phyloP scores from a whole-genome alignment of 345 rosid genomes.

The Gossypium bickii region DNA sequence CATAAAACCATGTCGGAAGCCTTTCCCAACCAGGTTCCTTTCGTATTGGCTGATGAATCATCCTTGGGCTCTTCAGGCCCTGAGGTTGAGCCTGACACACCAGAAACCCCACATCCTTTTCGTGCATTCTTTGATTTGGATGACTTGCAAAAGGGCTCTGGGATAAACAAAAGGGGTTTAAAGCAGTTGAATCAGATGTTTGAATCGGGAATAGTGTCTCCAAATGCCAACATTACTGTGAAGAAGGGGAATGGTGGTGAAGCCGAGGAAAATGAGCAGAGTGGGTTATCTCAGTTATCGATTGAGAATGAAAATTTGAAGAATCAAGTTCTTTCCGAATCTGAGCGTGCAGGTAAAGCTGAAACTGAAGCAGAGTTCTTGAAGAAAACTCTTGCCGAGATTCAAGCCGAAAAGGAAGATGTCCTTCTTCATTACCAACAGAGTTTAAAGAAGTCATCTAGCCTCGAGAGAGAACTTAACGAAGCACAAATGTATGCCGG shows the following conservation, averaged over 20 bases:
- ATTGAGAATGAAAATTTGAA: conserved; percentile 36
- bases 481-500: conserved; percentile 54
- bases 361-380: conserved; percentile 58
- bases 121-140: conserved; percentile 38
- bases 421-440: conserved; percentile 55
- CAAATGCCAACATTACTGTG: conserved; percentile 20
- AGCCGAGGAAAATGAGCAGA: conserved; percentile 32
- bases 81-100: conserved; percentile 62
- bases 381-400: conserved; percentile 57
- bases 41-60: conserved; percentile 54
- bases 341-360: conserved; percentile 37
- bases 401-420: conserved; percentile 74
- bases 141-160: conserved; percentile 39
- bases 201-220: conserved; percentile 20
- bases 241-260: conserved; percentile 26
- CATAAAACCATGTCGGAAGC: conserved; percentile 90
- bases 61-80: conserved; percentile 43
- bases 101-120: conserved; percentile 54
- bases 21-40: conserved; percentile 81
- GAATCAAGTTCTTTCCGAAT: conserved; percentile 30
- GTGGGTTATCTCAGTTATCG: conserved; percentile 32
- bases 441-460: conserved; percentile 56
- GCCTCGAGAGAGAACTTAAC: conserved; percentile 58
- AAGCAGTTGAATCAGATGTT: conserved; percentile 64
- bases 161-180: conserved; percentile 50